phyloP scores from a whole-genome alignment of 2,329 filamentous ascomycete genomes.

The Penicillium janthinellum region DNA sequence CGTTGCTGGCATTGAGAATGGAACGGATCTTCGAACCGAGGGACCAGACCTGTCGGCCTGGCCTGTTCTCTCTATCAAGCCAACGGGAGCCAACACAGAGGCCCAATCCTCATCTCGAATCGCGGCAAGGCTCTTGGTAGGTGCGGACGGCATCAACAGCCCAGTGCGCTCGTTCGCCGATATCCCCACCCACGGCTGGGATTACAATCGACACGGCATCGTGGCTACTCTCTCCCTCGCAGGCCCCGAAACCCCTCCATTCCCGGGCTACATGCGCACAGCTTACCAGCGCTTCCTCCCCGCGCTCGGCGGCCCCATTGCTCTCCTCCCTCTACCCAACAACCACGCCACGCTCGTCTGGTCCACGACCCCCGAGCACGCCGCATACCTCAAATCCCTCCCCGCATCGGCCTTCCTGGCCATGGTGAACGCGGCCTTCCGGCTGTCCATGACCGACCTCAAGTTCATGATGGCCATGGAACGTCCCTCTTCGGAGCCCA shows the following conservation, averaged over 20 bases:
- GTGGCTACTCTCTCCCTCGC: conserved; percentile 83
- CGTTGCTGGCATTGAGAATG: conserved; percentile 78
- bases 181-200: conserved; percentile 86
- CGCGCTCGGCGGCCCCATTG: conserved; percentile 74
- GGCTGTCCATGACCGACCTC: conserved; percentile 76
- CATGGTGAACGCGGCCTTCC: conserved; percentile 92
- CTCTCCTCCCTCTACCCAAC: conserved; percentile 85
- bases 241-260: conserved; percentile 33
- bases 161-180: conserved; percentile 87
- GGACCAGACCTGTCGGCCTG: conserved; percentile 78
- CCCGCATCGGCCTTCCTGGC: conserved; percentile 72
- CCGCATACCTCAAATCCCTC: conserved; percentile 76
- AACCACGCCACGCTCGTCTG: conserved; percentile 85
- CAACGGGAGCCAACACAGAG: conserved; percentile 41
- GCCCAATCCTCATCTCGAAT: conserved; percentile 54
- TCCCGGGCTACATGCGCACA: conserved; percentile 58
- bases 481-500: conserved; percentile 38
- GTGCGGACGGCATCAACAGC: conserved; percentile 92
- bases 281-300: conserved; percentile 96
- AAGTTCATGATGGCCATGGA: conserved; percentile 74
- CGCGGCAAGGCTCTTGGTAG: conserved; percentile 81
- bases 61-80: conserved; percentile 77
- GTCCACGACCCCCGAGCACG: conserved; percentile 84
- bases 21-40: conserved; percentile 62
- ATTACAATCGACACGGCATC: conserved; percentile 86